phyloP scores from a whole-genome alignment of 345 rosid genomes.

The Syzygium grande region DNA sequence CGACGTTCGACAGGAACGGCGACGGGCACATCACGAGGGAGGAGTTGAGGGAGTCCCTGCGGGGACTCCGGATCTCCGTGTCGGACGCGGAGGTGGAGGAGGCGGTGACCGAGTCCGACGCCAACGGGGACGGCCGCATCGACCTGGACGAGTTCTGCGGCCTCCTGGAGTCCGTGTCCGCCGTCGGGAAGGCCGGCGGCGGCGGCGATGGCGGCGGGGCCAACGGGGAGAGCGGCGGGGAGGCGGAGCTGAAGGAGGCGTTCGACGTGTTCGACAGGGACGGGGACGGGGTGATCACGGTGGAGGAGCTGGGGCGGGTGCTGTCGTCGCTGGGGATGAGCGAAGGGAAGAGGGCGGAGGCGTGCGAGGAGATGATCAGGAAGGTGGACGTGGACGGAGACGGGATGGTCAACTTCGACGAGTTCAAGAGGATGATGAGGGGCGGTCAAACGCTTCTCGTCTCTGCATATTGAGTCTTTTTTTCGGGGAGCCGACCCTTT shows the following conservation, averaged over 20 bases:
- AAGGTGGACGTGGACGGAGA: constrained; percentile 95
- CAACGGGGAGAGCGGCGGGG: constrained; percentile 4
- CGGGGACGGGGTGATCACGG: constrained; percentile 85
- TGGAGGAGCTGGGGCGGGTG: constrained; percentile 76
- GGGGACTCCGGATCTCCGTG: constrained; percentile 59
- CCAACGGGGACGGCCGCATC: constrained; percentile 72
- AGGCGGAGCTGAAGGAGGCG: constrained; percentile 78
- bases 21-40: constrained; percentile 72
- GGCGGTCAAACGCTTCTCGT: constrained; percentile 22
- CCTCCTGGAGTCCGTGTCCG: constrained; percentile 21
- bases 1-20: constrained; percentile 82
- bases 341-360: constrained; percentile 76
- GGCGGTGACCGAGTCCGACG: constrained; percentile 78
- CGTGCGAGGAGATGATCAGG: constrained; percentile 74
- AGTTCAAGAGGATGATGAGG: constrained; percentile 91
- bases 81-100: constrained; percentile 53
- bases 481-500: neutral
- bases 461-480: neutral
- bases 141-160: constrained; percentile 82
- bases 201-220: no score
- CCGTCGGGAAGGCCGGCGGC: constrained; percentile 48
- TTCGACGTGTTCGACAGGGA: constrained; percentile 89
- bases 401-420: constrained; percentile 75
- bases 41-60: constrained; percentile 61
- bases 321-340: constrained; percentile 72